These are phyloP conservation scores for Apiotrichum porosum DNA, from an alignment of 1,284 basidiomycete species.

Conservation along the genomic window DNA sequence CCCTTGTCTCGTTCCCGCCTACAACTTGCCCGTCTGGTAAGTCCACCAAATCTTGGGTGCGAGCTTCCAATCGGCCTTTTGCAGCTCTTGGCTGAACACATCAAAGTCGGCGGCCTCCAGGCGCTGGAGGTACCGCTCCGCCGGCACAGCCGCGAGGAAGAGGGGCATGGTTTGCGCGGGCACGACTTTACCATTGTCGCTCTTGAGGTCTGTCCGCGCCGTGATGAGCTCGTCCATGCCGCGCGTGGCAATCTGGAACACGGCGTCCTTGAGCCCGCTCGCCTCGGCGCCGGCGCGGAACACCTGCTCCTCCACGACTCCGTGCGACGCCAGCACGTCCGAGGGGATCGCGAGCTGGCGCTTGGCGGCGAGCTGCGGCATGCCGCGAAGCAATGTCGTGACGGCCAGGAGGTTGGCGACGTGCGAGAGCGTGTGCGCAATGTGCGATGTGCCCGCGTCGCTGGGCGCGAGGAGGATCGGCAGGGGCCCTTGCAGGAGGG, in stretches of 20 bases:
- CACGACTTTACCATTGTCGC: constrained; percentile 57
- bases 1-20: not conserved
- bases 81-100: constrained; percentile 67
- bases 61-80: constrained; percentile 74
- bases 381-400: constrained; percentile 60
- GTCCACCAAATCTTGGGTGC: constrained; percentile 79
- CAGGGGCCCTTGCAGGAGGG: constrained; percentile 72
- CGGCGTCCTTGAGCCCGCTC: constrained; percentile 55
- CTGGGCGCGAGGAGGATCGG: constrained; percentile 60
- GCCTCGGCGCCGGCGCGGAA: constrained; percentile 66
- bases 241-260: constrained; percentile 81
- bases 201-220: constrained; percentile 69
- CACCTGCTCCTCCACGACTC: constrained; percentile 80
- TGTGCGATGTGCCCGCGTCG: constrained; percentile 55
- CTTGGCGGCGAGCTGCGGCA: constrained; percentile 66
- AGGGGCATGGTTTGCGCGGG: constrained; percentile 66
- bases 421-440: constrained; percentile 67
- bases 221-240: constrained; percentile 88
- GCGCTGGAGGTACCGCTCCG: constrained; percentile 63
- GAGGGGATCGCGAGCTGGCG: constrained; percentile 74
- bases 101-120: constrained; percentile 78
- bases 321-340: constrained; percentile 73
- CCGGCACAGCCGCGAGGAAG: constrained; percentile 73
- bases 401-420: constrained; percentile 51
- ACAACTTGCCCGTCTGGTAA: constrained; percentile 50